A percentile compares a stretch with the other conserved stretches of the same genome.
These are phyloP conservation scores for Botrytis porri DNA, from an alignment of 2,329 filamentous ascomycete genomes.

Conservation along the genomic window DNA sequence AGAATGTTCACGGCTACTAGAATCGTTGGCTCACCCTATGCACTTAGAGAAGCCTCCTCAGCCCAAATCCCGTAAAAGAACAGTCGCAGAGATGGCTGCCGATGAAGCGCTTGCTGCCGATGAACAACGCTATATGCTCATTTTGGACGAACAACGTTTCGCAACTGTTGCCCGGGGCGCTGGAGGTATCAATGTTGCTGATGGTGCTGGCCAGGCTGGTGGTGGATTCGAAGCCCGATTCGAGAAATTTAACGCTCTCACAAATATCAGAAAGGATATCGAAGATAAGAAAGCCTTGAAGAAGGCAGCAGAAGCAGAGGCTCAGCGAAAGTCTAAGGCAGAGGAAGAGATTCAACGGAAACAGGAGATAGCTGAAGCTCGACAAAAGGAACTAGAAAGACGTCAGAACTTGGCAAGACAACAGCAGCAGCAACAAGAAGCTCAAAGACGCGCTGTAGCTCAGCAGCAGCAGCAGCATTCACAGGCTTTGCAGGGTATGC, in stretches of 20 bases:
- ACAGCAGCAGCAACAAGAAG: constrained; percentile 40
- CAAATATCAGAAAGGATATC: constrained; percentile 75
- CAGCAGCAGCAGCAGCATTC: constrained; percentile 41
- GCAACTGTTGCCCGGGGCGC: constrained; percentile 57
- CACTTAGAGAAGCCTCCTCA: constrained; percentile 74
- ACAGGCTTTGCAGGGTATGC: constrained; percentile 13
- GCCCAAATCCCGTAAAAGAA: constrained; percentile 88
- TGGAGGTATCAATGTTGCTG: constrained; percentile 55
- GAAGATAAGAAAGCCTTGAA: constrained; percentile 75
- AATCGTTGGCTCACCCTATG: constrained; percentile 70
- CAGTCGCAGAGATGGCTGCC: constrained; percentile 88
- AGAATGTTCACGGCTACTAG: constrained; percentile 69
- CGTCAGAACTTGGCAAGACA: constrained; percentile 19
- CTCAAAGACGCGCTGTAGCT: constrained; percentile 39
- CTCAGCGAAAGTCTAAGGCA: constrained; percentile 48
- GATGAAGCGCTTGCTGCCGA: constrained; percentile 90
- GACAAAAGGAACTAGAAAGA: constrained; percentile 38
- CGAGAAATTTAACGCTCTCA: constrained; percentile 87
- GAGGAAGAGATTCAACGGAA: constrained; percentile 47
- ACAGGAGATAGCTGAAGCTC: constrained; percentile 34
- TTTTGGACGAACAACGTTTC: constrained; percentile 78
- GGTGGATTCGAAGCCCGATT: constrained; percentile 82
- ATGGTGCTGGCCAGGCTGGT: constrained; percentile 69
- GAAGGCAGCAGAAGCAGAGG: constrained; percentile 58
- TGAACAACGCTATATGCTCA: constrained; percentile 88